A percentile compares a stretch with the other conserved stretches of the same genome.
Evolutionary conservation across 148 eudicot species (phyloP).

Genomic region (Silene uniflora): DNA sequence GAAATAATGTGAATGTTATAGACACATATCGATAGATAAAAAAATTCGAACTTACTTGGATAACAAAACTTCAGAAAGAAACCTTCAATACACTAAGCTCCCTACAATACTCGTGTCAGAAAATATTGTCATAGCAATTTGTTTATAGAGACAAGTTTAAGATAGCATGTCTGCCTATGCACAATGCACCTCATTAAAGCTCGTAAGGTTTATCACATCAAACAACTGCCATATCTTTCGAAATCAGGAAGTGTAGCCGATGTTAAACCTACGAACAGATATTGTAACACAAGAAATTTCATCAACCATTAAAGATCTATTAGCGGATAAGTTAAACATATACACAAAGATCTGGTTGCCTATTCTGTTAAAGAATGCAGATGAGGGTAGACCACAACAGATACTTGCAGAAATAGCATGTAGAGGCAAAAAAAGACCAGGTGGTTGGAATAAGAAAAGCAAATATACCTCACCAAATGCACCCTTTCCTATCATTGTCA

Average conservation of each 20-base stretch:
- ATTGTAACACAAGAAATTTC: too few relatives aligned
- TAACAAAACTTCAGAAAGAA: not conserved
- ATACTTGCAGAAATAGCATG: too few relatives aligned
- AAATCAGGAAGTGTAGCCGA: too few relatives aligned
- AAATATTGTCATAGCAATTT: not conserved
- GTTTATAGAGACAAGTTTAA: too few relatives aligned
- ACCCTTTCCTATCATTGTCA: conserved; percentile 99
- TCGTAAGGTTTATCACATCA: not conserved
- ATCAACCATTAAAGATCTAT: too few relatives aligned
- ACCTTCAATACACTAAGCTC: not conserved
- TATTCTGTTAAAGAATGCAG: too few relatives aligned
- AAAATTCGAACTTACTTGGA: not conserved
- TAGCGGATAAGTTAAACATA: too few relatives aligned
- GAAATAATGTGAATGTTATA: not conserved
- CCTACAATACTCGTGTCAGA: not conserved
- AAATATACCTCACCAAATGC: conserved; percentile 90
- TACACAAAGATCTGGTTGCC: too few relatives aligned
- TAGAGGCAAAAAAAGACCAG: not conserved
- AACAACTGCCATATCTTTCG: not conserved
- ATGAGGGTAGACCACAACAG: too few relatives aligned
- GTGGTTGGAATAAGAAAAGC: not conserved
- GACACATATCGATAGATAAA: not conserved
- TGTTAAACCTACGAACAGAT: too few relatives aligned
- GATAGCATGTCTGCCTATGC: not conserved
- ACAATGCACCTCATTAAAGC: not conserved